Evolutionary conservation across 2,329 filamentous ascomycete species (phyloP).

Genomic region (Colletotrichum shisoi): DNA sequence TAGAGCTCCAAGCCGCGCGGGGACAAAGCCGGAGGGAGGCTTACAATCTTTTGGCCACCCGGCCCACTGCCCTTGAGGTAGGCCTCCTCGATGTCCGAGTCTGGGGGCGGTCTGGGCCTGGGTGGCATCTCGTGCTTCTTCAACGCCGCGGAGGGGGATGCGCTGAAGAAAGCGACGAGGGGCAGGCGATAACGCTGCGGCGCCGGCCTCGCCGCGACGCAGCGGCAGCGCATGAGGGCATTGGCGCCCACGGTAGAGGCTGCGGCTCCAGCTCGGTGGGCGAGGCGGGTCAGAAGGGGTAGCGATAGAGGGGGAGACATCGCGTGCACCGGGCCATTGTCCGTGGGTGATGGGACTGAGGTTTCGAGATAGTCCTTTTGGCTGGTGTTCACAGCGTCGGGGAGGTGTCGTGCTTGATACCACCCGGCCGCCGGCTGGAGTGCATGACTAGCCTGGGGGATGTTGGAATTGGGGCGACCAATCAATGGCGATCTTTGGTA

Average conservation of each 20-base stretch:
- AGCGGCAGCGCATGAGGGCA: conserved; percentile 21
- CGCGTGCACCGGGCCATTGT: conserved; percentile 34
- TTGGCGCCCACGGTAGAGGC: conserved; percentile 7
- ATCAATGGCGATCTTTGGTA: conserved; percentile 1
- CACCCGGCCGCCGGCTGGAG: conserved; percentile 13
- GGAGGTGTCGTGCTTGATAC: background rate
- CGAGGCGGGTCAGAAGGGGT: conserved; percentile 2
- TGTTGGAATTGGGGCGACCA: conserved; percentile 10
- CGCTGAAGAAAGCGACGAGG: conserved; percentile 45
- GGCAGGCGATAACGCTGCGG: background rate
- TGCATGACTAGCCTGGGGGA: background rate
- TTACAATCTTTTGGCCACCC: conserved; percentile 92
- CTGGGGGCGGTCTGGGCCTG: conserved; percentile 74
- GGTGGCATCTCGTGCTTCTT: conserved; percentile 72
- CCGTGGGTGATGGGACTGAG: conserved; percentile 19
- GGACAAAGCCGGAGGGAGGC: conserved; percentile 39
- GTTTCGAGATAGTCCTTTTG: conserved; percentile 24
- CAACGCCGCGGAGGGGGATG: conserved; percentile 43
- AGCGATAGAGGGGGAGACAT: conserved; percentile 27
- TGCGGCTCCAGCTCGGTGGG: conserved; percentile 6
- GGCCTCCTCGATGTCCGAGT: conserved; percentile 80
- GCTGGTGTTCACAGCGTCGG: background rate
- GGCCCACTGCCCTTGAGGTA: conserved; percentile 93
- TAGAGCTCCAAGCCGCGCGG: conserved; percentile 2
- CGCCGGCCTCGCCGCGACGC: conserved; percentile 13